Evolutionary conservation across 2,329 filamentous ascomycete species (phyloP).

Genomic region (Fusarium sp.): DNA sequence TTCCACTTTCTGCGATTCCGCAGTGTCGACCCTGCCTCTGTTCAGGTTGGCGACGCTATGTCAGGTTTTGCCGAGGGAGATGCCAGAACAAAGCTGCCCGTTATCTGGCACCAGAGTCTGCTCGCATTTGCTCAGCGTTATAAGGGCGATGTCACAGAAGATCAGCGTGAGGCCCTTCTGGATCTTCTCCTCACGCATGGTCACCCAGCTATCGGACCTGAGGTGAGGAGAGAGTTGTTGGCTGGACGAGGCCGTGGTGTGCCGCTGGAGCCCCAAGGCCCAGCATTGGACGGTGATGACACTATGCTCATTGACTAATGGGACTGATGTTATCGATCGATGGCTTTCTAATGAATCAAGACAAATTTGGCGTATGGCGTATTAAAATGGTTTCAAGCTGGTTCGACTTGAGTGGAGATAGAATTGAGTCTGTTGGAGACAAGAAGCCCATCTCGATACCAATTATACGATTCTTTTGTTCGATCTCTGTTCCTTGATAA

Average conservation of each 20-base stretch:
- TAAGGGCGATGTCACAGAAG: constrained; percentile 94
- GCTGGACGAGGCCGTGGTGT: constrained; percentile 89
- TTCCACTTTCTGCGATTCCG: constrained; percentile 97
- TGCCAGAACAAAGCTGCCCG: constrained; percentile 76
- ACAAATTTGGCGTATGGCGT: constrained; percentile 44
- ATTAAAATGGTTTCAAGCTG: constrained; percentile 38
- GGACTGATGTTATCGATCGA: constrained; percentile 17
- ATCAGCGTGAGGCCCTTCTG: constrained; percentile 89
- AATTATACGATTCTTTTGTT: constrained; percentile 32
- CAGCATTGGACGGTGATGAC: constrained; percentile 80
- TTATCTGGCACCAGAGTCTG: constrained; percentile 96
- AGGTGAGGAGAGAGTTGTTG: constrained; percentile 88
- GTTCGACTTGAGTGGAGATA: constrained; percentile 43
- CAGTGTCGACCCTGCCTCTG: constrained; percentile 70
- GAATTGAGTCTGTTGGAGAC: constrained; percentile 34
- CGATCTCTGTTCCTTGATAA: neutral
- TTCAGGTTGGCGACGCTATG: constrained; percentile 66
- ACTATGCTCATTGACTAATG: constrained; percentile 81
- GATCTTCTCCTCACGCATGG: constrained; percentile 88
- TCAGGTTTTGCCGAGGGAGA: constrained; percentile 60
- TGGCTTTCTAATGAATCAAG: constrained; percentile 42
- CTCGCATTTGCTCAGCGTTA: constrained; percentile 94
- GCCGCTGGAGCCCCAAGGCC: constrained; percentile 66
- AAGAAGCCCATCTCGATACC: constrained; percentile 42
- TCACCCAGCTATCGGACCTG: constrained; percentile 89